These are phyloP conservation scores for Arthrobotrys conoides DNA, from an alignment of 2,329 filamentous ascomycete genomes.

Conservation along the genomic window DNA sequence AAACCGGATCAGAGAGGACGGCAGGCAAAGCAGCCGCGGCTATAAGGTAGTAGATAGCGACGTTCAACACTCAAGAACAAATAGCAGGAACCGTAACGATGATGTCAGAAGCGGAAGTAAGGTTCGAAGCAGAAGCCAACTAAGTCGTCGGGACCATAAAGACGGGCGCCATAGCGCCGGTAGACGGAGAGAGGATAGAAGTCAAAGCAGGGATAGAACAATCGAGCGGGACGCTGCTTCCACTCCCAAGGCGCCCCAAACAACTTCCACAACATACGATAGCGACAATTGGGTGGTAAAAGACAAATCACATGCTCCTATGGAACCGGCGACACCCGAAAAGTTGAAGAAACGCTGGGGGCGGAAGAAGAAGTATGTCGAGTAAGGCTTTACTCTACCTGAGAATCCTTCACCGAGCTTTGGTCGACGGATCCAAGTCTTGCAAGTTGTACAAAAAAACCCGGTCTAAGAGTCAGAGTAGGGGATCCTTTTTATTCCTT, in stretches of 20 bases:
- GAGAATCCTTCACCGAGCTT: background rate
- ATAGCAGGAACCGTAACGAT: constrained; percentile 34
- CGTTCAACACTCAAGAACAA: constrained; percentile 20
- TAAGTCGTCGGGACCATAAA: constrained; percentile 44
- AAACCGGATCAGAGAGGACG: constrained; percentile 52
- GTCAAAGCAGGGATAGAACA: constrained; percentile 53
- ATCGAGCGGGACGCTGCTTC: constrained; percentile 47
- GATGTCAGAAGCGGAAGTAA: constrained; percentile 54
- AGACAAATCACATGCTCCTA: constrained; percentile 21
- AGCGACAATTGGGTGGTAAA: constrained; percentile 57
- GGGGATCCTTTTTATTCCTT: background rate
- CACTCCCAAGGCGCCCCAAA: constrained; percentile 53
- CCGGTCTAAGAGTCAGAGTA: background rate
- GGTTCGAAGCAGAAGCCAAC: constrained; percentile 49
- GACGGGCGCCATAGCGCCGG: constrained; percentile 42
- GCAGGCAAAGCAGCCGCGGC: constrained; percentile 52
- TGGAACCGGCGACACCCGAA: constrained; percentile 40
- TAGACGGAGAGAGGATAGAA: constrained; percentile 47
- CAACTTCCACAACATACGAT: constrained; percentile 57
- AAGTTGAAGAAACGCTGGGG: constrained; percentile 57
- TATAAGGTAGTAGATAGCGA: constrained; percentile 37
- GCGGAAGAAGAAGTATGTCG: constrained; percentile 55
- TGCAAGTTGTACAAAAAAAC: background rate
- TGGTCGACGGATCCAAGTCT: background rate
- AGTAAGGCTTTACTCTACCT: constrained; percentile 15